These are phyloP conservation scores for Bodo saltans DNA, from an alignment of 78 protist species.

Conservation along the genomic window DNA sequence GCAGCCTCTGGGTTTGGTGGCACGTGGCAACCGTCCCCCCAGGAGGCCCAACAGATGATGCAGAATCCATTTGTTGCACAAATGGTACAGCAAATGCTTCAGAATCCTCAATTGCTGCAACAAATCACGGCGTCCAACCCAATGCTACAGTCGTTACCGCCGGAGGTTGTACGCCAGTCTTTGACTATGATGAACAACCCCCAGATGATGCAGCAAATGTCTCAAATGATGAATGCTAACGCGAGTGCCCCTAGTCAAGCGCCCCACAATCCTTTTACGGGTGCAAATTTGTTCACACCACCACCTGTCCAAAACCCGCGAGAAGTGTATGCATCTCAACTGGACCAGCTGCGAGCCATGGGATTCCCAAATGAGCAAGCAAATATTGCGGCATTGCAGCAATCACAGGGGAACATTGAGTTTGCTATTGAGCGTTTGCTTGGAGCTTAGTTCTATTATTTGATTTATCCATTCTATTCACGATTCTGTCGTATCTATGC, in stretches of 20 bases:
- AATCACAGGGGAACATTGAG: constrained; percentile 19
- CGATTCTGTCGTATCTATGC: too few relatives aligned
- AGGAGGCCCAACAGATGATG: constrained; percentile 38
- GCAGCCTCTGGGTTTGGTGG: neutral
- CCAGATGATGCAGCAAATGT: neutral
- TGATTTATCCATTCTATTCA: too few relatives aligned
- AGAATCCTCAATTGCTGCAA: neutral
- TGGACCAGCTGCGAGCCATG: constrained; percentile 59
- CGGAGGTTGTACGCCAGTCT: neutral
- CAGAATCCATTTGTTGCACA: neutral
- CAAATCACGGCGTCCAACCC: constrained; percentile 2
- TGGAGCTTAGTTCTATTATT: too few relatives aligned
- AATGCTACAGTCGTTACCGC: neutral
- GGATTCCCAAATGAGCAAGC: constrained; percentile 63
- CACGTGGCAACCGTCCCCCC: neutral
- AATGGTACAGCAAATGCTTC: neutral
- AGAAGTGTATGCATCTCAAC: constrained; percentile 45
- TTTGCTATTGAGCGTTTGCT: constrained; percentile 21
- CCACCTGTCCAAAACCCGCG: constrained; percentile 36
- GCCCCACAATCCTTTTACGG: neutral
- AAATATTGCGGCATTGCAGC: constrained; percentile 43
- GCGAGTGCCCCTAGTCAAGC: neutral
- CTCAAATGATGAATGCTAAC: neutral
- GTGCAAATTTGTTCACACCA: neutral
- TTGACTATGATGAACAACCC: constrained; percentile 12